phyloP scores from a whole-genome alignment of 352 stramenopile species.

The Phytophthora cactorum region DNA sequence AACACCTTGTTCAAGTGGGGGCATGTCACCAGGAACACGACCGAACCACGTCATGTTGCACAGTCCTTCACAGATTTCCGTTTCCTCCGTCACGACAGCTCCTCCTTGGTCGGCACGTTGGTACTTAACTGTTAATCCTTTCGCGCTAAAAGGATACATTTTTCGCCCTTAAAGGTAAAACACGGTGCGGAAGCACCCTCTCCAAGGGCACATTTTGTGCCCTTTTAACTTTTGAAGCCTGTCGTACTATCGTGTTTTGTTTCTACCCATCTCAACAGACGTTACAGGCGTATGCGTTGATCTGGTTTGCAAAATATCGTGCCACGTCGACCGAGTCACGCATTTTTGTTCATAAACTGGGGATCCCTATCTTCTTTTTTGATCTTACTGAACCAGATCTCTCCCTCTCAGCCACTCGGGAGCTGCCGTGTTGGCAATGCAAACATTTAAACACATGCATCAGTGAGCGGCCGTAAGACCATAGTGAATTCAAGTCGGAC shows the following conservation, averaged over 20 bases:
- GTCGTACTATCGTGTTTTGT: background rate
- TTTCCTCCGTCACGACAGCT: constrained; percentile 33
- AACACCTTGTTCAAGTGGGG: no score
- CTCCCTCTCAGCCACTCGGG: no score
- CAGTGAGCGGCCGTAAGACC: background rate
- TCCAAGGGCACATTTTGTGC: background rate
- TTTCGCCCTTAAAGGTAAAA: background rate
- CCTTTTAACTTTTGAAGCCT: background rate
- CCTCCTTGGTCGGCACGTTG: constrained; percentile 12
- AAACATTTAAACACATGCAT: background rate
- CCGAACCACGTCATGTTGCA: no score
- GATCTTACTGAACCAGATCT: no score
- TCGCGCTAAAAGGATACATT: background rate
- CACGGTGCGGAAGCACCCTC: background rate
- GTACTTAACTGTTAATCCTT: constrained; percentile 23
- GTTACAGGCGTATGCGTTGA: background rate
- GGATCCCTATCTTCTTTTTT: no score
- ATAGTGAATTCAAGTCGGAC: no score
- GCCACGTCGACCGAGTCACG: no score
- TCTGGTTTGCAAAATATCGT: no score
- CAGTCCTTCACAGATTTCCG: background rate
- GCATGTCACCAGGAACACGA: no score
- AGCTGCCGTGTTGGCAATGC: no score
- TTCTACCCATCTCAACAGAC: background rate
- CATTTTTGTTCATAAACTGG: no score